Percentiles rank a stretch among this genome's conserved stretches.
Conservation (phyloP, 164 flowering plant species). For the Aristolochia contorta region DNA sequence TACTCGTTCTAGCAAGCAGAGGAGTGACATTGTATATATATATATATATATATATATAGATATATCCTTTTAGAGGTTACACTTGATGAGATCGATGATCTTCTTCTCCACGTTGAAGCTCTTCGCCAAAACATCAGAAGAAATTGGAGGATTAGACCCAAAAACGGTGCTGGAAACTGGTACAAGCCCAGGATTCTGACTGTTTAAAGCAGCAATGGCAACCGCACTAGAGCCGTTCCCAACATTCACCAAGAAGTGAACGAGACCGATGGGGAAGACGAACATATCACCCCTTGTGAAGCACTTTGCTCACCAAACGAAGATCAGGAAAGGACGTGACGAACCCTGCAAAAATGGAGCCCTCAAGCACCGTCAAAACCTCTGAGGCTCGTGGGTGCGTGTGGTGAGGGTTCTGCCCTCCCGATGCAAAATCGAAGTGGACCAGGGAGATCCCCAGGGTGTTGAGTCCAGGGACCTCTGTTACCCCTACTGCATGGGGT, state of each 20-base stretch:
- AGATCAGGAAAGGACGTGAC: no score
- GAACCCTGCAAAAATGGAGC: no score
- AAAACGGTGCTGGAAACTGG: constrained; percentile 5
- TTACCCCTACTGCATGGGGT: no score
- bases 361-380: no score
- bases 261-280: constrained; percentile 6
- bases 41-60: no score
- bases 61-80: no score
- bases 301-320: no score
- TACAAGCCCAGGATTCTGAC: constrained; percentile 9
- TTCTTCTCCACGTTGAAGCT: constrained; percentile 7
- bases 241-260: constrained; percentile 5
- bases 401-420: background rate
- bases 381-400: constrained; percentile 1
- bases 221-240: background rate
- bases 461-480: no score
- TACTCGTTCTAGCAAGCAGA: no score
- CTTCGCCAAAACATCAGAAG: constrained; percentile 3
- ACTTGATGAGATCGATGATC: background rate
- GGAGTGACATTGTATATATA: no score
- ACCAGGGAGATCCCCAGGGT: constrained; percentile 1
- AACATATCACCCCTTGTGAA: no score
- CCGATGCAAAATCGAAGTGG: background rate
- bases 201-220: constrained; percentile 4
- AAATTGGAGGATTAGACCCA: constrained; percentile 8